Percentiles rank a stretch among this genome's conserved stretches.
Evolutionary conservation across 805 yeast genomes (phyloP).

Genomic region (Lachancea fermentati): DNA sequence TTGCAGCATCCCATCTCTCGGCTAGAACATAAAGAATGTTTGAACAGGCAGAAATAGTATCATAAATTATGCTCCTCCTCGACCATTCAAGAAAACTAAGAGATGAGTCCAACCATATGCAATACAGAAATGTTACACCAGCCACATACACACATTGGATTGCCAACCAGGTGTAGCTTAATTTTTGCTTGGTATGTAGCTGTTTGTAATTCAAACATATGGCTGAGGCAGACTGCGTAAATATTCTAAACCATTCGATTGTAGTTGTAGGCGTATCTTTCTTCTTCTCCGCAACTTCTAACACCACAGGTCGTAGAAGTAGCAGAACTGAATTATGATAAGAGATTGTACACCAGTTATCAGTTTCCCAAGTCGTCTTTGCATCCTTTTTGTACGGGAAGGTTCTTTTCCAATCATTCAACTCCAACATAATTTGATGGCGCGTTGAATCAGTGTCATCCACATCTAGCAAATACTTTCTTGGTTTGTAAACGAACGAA

Average conservation of each 20-base stretch:
- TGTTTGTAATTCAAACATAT: conserved; percentile 28
- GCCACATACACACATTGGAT: conserved; percentile 25
- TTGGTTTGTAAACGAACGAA: conserved; percentile 31
- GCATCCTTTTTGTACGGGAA: conserved; percentile 28
- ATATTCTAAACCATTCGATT: conserved; percentile 32
- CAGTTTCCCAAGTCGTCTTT: conserved; percentile 28
- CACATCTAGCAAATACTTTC: conserved; percentile 12
- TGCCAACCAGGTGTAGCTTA: conserved; percentile 29
- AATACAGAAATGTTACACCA: conserved; percentile 6
- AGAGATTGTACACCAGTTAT: conserved; percentile 32
- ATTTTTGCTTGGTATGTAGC: conserved; percentile 22
- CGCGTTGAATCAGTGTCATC: conserved; percentile 29
- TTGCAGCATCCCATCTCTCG: conserved; percentile 26
- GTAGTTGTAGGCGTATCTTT: conserved; percentile 17
- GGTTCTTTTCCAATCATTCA: conserved; percentile 31
- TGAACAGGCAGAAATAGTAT: conserved; percentile 30
- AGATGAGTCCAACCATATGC: conserved; percentile 5
- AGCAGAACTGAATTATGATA: conserved; percentile 33
- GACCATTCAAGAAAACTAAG: conserved; percentile 1
- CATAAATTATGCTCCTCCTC: conserved; percentile 15
- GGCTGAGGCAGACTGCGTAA: conserved; percentile 30
- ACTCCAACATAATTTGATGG: conserved; percentile 28
- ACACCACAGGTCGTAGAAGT: conserved; percentile 29
- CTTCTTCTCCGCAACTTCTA: conserved; percentile 18
- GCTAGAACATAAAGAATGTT: conserved; percentile 28